Conservation (phyloP, 1,284 basidiomycete species). For the Coniferiporia sulphurascens region DNA sequence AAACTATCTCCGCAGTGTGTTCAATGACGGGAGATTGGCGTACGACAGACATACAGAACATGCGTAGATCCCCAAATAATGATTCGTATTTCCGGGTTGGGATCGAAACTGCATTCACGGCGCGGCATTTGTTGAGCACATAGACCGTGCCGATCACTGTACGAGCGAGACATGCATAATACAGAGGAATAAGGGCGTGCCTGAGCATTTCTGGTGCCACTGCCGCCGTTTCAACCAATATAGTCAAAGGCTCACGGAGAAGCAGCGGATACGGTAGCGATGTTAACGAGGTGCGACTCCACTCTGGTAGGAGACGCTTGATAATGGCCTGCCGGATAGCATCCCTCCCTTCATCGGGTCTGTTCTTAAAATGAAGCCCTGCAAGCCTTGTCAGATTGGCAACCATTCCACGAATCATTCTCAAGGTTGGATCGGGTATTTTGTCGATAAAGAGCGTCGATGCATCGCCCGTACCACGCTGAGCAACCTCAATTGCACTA, state of each 20-base stretch:
- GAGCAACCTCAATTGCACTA: constrained; percentile 74
- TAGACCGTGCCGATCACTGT: constrained; percentile 80
- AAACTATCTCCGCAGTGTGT: constrained; percentile 69
- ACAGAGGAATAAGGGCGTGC: constrained; percentile 79
- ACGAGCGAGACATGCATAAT: constrained; percentile 84
- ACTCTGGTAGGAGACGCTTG: constrained; percentile 83
- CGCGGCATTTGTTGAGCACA: constrained; percentile 66
- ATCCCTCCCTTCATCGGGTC: constrained; percentile 66
- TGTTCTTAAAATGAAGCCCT: constrained; percentile 58
- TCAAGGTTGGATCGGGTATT: constrained; percentile 71
- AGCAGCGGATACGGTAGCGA: constrained; percentile 77
- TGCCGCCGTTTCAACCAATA: constrained; percentile 84
- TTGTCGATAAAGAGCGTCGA: constrained; percentile 63
- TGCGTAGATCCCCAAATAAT: constrained; percentile 74
- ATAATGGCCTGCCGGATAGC: constrained; percentile 79
- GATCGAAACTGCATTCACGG: constrained; percentile 40
- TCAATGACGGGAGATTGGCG: constrained; percentile 77
- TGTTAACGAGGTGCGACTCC: constrained; percentile 76
- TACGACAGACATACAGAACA: constrained; percentile 81
- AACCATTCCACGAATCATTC: constrained; percentile 74
- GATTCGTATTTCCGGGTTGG: constrained; percentile 49
- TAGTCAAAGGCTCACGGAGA: constrained; percentile 80
- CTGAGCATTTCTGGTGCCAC: constrained; percentile 85
- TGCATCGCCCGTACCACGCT: constrained; percentile 57
- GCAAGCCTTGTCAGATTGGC: constrained; percentile 66